These are phyloP conservation scores for Amanita phalloides DNA, from an alignment of 768 basidiomycete species.

Conservation along the genomic window DNA sequence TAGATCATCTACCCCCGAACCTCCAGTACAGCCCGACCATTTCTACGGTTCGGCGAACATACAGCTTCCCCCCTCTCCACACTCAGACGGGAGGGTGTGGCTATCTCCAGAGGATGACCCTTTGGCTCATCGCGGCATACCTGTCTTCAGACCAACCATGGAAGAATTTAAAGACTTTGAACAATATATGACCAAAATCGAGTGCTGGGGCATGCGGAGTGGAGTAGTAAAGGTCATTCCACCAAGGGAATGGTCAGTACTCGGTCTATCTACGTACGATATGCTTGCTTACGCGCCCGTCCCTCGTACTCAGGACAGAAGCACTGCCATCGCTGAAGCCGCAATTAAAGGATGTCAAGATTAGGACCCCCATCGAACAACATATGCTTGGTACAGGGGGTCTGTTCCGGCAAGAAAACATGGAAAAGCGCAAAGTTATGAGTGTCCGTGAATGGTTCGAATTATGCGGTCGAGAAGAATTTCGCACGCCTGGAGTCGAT, in stretches of 20 bases:
- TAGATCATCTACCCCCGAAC: constrained; percentile 3
- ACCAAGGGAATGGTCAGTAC: constrained; percentile 81
- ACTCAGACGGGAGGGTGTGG: constrained; percentile 54
- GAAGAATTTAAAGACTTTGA: constrained; percentile 91
- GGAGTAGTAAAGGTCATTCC: constrained; percentile 97
- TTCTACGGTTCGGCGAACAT: constrained; percentile 56
- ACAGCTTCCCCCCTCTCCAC: constrained; percentile 47
- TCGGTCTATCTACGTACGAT: constrained; percentile 9
- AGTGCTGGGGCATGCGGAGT: constrained; percentile 82
- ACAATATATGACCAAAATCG: constrained; percentile 74
- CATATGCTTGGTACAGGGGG: constrained; percentile 82
- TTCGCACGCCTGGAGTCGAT: constrained; percentile 60
- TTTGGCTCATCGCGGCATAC: constrained; percentile 79
- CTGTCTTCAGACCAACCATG: constrained; percentile 92
- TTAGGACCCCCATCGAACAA: constrained; percentile 89
- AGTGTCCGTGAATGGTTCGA: constrained; percentile 87
- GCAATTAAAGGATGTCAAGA: constrained; percentile 66
- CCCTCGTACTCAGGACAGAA: constrained; percentile 39
- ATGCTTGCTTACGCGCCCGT: constrained; percentile 16
- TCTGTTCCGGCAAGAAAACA: constrained; percentile 82
- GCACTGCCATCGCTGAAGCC: constrained; percentile 60
- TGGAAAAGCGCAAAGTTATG: constrained; percentile 78
- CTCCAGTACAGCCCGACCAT: constrained; percentile 68
- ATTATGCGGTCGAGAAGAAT: constrained; percentile 60
- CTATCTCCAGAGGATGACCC: constrained; percentile 76